A percentile compares a stretch with the other conserved stretches of the same genome.
phyloP scores from a whole-genome alignment of 2,329 filamentous ascomycete genomes.

The Hymenoscyphus occultus region DNA sequence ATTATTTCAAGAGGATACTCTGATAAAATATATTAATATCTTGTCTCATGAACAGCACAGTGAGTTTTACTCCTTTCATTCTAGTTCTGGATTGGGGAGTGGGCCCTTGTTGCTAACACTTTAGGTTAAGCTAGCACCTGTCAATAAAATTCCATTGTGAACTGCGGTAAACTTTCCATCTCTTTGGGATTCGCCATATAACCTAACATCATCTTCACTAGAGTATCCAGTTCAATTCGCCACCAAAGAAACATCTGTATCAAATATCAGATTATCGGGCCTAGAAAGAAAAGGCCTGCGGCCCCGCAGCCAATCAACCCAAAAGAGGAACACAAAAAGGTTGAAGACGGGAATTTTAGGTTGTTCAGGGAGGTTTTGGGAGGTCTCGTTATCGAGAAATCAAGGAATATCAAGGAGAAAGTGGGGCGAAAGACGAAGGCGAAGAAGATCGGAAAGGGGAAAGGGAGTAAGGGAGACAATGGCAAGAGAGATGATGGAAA shows the following conservation, averaged over 20 bases:
- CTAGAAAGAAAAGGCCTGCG: neutral
- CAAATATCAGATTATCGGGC: neutral
- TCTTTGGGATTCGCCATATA: too few relatives aligned
- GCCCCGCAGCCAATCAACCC: neutral
- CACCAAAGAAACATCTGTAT: neutral
- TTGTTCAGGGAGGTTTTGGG: neutral
- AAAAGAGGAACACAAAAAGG: neutral
- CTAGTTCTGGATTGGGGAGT: too few relatives aligned
- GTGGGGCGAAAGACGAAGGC: constrained; percentile 46
- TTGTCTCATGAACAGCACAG: too few relatives aligned
- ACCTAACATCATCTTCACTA: too few relatives aligned
- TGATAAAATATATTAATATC: too few relatives aligned
- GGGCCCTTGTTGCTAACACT: too few relatives aligned
- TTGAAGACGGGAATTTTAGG: neutral
- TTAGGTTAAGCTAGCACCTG: too few relatives aligned
- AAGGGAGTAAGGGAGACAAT: constrained; percentile 44
- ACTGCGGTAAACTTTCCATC: too few relatives aligned
- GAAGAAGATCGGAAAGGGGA: constrained; percentile 20
- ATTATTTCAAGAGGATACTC: too few relatives aligned
- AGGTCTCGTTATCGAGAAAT: neutral
- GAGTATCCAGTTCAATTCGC: neutral
- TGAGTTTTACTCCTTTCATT: too few relatives aligned
- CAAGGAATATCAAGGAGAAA: too few relatives aligned
- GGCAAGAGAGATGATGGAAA: constrained; percentile 48
- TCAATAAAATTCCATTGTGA: too few relatives aligned